These are phyloP conservation scores for Malbranchea zuffiana DNA, from an alignment of 2,329 filamentous ascomycete genomes.

Conservation along the genomic window DNA sequence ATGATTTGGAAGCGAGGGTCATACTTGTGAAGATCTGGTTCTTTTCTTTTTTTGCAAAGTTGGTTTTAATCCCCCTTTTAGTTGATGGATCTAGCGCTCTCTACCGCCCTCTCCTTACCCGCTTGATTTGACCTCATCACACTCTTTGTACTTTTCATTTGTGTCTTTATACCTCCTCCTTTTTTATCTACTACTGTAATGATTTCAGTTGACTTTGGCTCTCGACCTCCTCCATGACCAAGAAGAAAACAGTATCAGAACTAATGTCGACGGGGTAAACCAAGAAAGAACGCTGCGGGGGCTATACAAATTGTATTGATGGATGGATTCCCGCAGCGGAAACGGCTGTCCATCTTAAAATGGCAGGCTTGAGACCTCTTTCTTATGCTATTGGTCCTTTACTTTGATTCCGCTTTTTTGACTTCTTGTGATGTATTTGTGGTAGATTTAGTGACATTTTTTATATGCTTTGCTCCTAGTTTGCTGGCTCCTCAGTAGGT, in stretches of 20 bases:
- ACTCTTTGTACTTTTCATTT: conserved; percentile 23
- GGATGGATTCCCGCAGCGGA: too few species aligned
- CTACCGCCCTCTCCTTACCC: conserved; percentile 17
- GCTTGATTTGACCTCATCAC: conserved; percentile 24
- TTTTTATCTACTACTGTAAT: conserved; percentile 19
- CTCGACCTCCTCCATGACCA: conserved; percentile 7
- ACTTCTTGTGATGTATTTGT: too few species aligned
- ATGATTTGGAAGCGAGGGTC: conserved; percentile 8
- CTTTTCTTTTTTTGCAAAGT: conserved; percentile 9
- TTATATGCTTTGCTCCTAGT: too few species aligned
- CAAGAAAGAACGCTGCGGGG: too few species aligned
- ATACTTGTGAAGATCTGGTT: conserved; percentile 5
- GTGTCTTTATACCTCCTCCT: conserved; percentile 23
- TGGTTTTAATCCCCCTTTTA: conserved; percentile 9
- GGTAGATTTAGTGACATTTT: too few species aligned
- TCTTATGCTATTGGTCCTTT: too few species aligned
- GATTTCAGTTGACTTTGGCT: conserved; percentile 10
- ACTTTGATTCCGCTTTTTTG: too few species aligned
- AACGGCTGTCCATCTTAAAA: too few species aligned
- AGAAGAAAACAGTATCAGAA: conserved; percentile 19
- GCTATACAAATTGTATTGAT: too few species aligned
- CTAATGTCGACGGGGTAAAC: conserved; percentile 20
- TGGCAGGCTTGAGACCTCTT: too few species aligned
- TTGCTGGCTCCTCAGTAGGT: too few species aligned
- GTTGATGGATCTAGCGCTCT: conserved; percentile 16